Evolutionary conservation across 2,329 filamentous ascomycete genomes (phyloP).

Genomic region (Intubia oerlemansii): DNA sequence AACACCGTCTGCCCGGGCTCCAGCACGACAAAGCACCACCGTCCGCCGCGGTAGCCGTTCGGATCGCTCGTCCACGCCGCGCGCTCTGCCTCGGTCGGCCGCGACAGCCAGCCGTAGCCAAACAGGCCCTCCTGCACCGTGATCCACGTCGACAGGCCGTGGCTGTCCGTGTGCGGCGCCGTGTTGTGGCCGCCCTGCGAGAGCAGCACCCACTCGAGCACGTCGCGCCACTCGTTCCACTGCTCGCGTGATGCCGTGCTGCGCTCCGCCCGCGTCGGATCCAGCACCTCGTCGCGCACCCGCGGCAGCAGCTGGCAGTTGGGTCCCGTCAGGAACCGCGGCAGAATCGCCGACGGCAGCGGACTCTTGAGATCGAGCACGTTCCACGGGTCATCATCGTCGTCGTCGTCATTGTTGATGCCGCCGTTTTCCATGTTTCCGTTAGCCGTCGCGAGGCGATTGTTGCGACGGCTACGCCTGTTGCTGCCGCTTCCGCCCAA

Average conservation of each 20-base stretch:
- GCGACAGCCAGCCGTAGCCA: conserved; percentile 14
- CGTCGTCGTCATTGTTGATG: neutral
- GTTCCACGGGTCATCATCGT: conserved; percentile 11
- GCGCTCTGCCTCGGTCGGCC: conserved; percentile 10
- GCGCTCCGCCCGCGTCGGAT: conserved; percentile 14
- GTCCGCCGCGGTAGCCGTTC: conserved; percentile 9
- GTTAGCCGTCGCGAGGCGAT: too few species aligned
- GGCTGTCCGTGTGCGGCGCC: conserved; percentile 14
- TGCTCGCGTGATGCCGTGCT: conserved; percentile 10
- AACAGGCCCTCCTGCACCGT: conserved; percentile 13
- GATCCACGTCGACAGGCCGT: conserved; percentile 15
- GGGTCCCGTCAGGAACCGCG: conserved; percentile 10
- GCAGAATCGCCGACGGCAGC: conserved; percentile 10
- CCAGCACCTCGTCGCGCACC: conserved; percentile 15
- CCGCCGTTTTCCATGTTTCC: too few species aligned
- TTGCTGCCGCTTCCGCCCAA: conserved; percentile 1
- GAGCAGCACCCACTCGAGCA: conserved; percentile 14
- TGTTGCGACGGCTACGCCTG: too few species aligned
- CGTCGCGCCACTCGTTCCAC: conserved; percentile 14
- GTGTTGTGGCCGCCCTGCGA: conserved; percentile 15
- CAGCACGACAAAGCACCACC: conserved; percentile 14
- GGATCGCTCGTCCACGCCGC: conserved; percentile 11
- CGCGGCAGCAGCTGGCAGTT: conserved; percentile 13
- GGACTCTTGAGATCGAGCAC: conserved; percentile 12
- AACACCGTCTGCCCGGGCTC: conserved; percentile 15